Evolutionary conservation across 164 flowering plant species (phyloP), one percentile per base, ranked within the genome.

Genomic region (Magnolia kwangsiensis): DNA sequence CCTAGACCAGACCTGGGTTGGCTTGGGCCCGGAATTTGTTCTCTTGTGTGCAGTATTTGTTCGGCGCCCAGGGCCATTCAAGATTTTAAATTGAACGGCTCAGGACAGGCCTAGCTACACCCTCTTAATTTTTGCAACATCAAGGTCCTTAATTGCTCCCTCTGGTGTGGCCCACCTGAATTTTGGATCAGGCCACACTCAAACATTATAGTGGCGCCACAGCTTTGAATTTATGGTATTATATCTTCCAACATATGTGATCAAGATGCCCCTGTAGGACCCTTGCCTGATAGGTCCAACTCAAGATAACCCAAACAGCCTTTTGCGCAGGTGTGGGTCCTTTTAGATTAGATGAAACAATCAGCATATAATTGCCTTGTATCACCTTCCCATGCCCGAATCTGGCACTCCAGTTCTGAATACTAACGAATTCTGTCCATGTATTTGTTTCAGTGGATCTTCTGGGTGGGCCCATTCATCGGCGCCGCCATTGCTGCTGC

Each of bases 381-480:
- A 27, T 27, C 29, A 27, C 29, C 18, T 13, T 13, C 23, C 67
- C n/a, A 63, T 18, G n/a, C 23, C 23, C 1, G 18, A 64, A 64
- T 64, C 67, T 8, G 24, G 24, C 67, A 19, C 21, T 19, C 21
- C 67, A 64, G 24, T 7, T 19, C 45, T 37, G 45, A 3, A 59
- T 2, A 0, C 67, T 64, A 21, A 64, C 19, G 23, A 64, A 64
- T 8, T 65, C 68, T 65, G 1, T 65, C 5, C 18, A 18, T 65
- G 61, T 50, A 3, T 20, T 10, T 82, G 50, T 73, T 75, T 45
- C 92, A 94, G 95, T 94, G 98, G 98, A 89, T 94, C 24, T 94
- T 94, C 87, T 94, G 98, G 98, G 97, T 91, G 11, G 98, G 98
- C 74, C 98, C 98, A 0, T 86, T 93, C 78, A 72, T 93, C 74